Evolutionary conservation across 805 yeast genomes (phyloP).

Genomic region (Wickerhamiella siamensis): DNA sequence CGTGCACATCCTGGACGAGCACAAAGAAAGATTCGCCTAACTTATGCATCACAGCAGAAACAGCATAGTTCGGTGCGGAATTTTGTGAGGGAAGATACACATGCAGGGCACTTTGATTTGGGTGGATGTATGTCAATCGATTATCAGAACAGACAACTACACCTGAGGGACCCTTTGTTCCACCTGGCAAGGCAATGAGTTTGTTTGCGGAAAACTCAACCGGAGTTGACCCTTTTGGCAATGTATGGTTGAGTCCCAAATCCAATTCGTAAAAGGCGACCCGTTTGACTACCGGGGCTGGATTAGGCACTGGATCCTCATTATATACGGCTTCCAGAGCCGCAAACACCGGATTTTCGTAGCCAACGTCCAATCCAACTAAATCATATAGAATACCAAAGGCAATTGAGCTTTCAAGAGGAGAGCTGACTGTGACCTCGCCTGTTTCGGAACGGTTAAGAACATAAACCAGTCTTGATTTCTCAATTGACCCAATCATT

Average conservation of each 20-base stretch:
- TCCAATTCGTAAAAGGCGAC: slow-evolving; percentile 71
- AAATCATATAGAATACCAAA: slow-evolving; percentile 40
- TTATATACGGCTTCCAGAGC: slow-evolving; percentile 50
- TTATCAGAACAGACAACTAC: slow-evolving; percentile 48
- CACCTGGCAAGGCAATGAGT: slow-evolving; percentile 58
- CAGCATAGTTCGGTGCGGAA: slow-evolving; percentile 24
- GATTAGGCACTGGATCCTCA: slow-evolving; percentile 17
- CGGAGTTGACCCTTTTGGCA: slow-evolving; percentile 34
- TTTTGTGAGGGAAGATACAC: slow-evolving; percentile 44
- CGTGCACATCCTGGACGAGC: slow-evolving; percentile 52
- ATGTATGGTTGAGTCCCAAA: slow-evolving; percentile 67
- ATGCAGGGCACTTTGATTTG: slow-evolving; percentile 13
- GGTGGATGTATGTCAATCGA: slow-evolving; percentile 31
- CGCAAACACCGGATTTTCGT: slow-evolving; percentile 75
- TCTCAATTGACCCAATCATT: slow-evolving; percentile 59
- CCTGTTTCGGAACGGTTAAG: slow-evolving; percentile 36
- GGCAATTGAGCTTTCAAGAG: slow-evolving; percentile 41
- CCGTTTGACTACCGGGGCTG: slow-evolving; percentile 16
- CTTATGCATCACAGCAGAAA: slow-evolving; percentile 49
- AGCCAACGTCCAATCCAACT: slow-evolving; percentile 56
- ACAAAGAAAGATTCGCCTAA: slow-evolving; percentile 51
- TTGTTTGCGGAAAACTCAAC: slow-evolving; percentile 33
- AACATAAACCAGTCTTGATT: slow-evolving; percentile 55
- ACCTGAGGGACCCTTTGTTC: slow-evolving; percentile 57
- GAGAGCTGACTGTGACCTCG: slow-evolving; percentile 42